Evolutionary conservation across 1,284 basidiomycete genomes (phyloP), one percentile per base, ranked within the genome.

Genomic region (Apiotrichum brassicae): DNA sequence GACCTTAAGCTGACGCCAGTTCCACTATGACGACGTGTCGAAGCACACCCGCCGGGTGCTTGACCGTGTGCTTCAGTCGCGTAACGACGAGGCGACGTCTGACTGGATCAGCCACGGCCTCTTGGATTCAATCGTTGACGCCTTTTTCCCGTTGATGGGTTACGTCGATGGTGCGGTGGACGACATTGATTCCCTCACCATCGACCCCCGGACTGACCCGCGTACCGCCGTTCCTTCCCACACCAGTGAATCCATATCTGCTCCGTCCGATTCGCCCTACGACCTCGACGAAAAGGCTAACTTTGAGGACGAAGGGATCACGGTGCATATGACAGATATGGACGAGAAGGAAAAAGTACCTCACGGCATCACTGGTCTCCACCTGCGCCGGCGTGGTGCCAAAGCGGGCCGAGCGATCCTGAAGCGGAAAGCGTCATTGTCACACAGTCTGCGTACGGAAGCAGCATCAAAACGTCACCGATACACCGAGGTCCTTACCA

Each of bases 21-120:
- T 97, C 68, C 90, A 95, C 72, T 95, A 88, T 64, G 87, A 87
- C 46, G 89, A 97, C 63, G 83, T 95, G 43, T 82, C 83, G 48
- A 89, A 91, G 65, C 92, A 97, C 67, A 82, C 82, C 2, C 80
- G 87, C 54, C 81, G 84, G 18, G 86, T 97, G 2, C 79, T 85
- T 30, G 83, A 83, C 59, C 82, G 84, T 32, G 78, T 88, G 24
- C 70, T 81, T 41, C 20, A 25, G 2, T 43, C 43, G 13, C 40
- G 18, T 0, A 18, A 25, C 5, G 33, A 49, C 28, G 49, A 56
- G 39, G 73, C 79, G 14, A 46, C 61, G n/a, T 48, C 58, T 1
- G 90, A 94, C 67, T 97, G 91, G 91, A 90, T 97, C 58, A 89
- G 90, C 0, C 91, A 97, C 69, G 88, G 86, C 16, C 78, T 97